phyloP scores from a whole-genome alignment of 352 stramenopile species.

The Pythium inflatum region DNA sequence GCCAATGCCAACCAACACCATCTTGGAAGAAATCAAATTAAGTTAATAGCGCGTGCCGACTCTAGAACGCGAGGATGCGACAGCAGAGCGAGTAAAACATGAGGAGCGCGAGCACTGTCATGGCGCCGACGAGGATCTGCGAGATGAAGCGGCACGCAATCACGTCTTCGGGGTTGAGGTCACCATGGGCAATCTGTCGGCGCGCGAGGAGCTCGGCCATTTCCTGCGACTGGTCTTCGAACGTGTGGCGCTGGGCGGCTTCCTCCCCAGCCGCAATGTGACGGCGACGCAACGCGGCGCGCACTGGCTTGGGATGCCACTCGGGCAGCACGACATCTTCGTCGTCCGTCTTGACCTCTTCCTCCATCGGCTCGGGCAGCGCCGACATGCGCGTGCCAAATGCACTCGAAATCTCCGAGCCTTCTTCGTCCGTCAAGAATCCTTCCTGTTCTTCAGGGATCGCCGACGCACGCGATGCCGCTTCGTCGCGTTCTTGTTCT shows the following conservation, averaged over 20 bases:
- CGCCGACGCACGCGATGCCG: not conserved
- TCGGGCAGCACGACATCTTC: slow-evolving; percentile 52
- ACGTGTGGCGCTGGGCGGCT: slow-evolving; percentile 41
- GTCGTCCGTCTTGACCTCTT: slow-evolving; percentile 39
- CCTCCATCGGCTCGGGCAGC: slow-evolving; percentile 27
- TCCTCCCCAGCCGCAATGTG: slow-evolving; percentile 43
- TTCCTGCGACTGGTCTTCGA: slow-evolving; percentile 48
- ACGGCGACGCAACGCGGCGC: slow-evolving; percentile 56
- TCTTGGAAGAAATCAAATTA: too few relatives aligned
- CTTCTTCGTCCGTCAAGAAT: slow-evolving; percentile 36
- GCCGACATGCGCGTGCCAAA: slow-evolving; percentile 46
- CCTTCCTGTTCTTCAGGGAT: slow-evolving; percentile 34
- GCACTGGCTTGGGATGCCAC: slow-evolving; percentile 57
- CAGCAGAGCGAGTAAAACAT: slow-evolving; percentile 37
- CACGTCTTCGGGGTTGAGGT: slow-evolving; percentile 46
- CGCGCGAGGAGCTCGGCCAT: slow-evolving; percentile 55
- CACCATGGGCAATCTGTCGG: slow-evolving; percentile 45
- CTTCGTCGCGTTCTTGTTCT: slow-evolving; percentile 43
- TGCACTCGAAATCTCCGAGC: slow-evolving; percentile 48
- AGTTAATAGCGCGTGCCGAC: too few relatives aligned
- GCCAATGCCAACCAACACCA: too few relatives aligned
- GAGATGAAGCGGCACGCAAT: slow-evolving; percentile 53
- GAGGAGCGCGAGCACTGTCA: slow-evolving; percentile 47
- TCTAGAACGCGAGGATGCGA: slow-evolving; percentile 34
- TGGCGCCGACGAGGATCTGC: slow-evolving; percentile 46